phyloP scores from a whole-genome alignment of 148 eudicot species.

The Diospyros kaki region DNA sequence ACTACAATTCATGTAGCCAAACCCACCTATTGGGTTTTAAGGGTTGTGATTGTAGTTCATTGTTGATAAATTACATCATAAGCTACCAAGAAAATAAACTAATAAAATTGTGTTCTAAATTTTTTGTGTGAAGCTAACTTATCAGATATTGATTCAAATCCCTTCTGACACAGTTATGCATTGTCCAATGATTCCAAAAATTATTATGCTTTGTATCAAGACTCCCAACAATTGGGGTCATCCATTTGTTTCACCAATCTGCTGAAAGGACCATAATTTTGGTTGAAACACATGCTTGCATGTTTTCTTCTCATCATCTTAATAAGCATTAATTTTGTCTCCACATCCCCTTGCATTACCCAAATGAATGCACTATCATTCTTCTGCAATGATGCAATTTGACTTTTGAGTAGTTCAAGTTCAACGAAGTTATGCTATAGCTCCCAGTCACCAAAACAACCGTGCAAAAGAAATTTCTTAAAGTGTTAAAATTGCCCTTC shows the following conservation, averaged over 20 bases:
- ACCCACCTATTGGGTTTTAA: too few relatives aligned
- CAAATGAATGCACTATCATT: neutral
- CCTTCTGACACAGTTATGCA: neutral
- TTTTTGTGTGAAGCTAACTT: neutral
- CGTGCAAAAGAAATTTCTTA: neutral
- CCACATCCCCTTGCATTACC: neutral
- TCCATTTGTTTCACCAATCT: neutral
- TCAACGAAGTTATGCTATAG: too few relatives aligned
- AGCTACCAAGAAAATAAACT: neutral
- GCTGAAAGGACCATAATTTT: neutral
- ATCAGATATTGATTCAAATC: neutral
- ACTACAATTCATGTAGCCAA: too few relatives aligned
- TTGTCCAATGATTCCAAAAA: neutral
- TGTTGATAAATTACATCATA: neutral
- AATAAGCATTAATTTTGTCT: neutral
- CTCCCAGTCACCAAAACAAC: neutral
- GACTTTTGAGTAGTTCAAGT: neutral
- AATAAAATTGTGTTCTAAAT: neutral
- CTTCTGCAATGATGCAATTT: neutral
- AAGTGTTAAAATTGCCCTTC: neutral
- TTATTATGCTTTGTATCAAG: neutral
- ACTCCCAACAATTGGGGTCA: neutral
- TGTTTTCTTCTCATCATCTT: neutral
- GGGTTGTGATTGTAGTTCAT: too few relatives aligned
- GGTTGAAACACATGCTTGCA: neutral